Percentiles rank a stretch among this genome's conserved stretches.
phyloP scores from a whole-genome alignment of 2,329 filamentous ascomycete species.

The Colletotrichum aenigma region DNA sequence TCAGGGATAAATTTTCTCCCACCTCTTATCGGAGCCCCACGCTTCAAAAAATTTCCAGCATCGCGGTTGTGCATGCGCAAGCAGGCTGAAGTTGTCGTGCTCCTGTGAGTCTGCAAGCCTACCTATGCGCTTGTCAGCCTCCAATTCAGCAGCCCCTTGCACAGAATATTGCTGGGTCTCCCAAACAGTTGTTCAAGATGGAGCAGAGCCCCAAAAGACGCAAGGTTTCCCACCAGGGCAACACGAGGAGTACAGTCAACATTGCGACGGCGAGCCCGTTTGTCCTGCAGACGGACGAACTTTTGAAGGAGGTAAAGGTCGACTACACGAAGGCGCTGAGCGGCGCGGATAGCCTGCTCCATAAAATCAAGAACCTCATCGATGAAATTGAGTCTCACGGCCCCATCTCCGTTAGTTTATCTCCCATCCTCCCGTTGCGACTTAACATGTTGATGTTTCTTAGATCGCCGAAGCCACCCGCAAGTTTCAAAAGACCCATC shows the following conservation, averaged over 20 bases:
- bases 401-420: slow-evolving; percentile 50
- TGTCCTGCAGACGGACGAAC: slow-evolving; percentile 63
- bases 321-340: slow-evolving; percentile 55
- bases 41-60: slow-evolving; percentile 19
- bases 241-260: slow-evolving; percentile 39
- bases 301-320: slow-evolving; percentile 58
- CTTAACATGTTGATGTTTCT: not conserved
- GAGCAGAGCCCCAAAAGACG: slow-evolving; percentile 52
- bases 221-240: slow-evolving; percentile 47
- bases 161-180: not conserved
- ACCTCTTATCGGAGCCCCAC: slow-evolving; percentile 17
- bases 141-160: not conserved
- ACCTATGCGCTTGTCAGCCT: not conserved
- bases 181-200: slow-evolving; percentile 35
- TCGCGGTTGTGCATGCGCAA: not conserved
- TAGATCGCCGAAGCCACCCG: slow-evolving; percentile 73
- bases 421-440: not conserved
- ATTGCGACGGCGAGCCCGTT: slow-evolving; percentile 58
- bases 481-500: slow-evolving; percentile 69
- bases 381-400: slow-evolving; percentile 56
- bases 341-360: slow-evolving; percentile 53
- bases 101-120: not conserved
- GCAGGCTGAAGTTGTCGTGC: not conserved
- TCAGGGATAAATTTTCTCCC: slow-evolving; percentile 21
- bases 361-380: slow-evolving; percentile 56